Base-by-base conservation (phyloP, 2,329 filamentous ascomycete genomes). In the Cladosporium sp. region DNA sequence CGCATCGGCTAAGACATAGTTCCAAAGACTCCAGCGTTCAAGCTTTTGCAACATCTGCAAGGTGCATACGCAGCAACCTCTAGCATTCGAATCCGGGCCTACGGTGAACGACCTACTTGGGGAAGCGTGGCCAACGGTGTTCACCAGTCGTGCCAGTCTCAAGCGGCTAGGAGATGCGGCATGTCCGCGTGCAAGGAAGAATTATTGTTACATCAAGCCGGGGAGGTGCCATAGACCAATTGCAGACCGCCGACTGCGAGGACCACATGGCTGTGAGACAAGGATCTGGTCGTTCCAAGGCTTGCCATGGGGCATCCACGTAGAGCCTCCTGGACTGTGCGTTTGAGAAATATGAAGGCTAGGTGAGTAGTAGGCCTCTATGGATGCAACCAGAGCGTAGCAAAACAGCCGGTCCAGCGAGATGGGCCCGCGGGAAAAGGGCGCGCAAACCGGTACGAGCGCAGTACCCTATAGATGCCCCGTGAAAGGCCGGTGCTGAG, bases 41-140 rank as follows among this genome's bases (percentile, higher is more conserved):
- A 48, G 45, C 45, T 41, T 48, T 48, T 34, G 27, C 45, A 32
- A 34, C 37, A 48, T 48, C 45, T 41, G 45, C 45, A 48, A 48
- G 45, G 45, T 41, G 45, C 45, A 48, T 48, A n/a, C 34, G 11
- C 27, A 24, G 12, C 24, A 36, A 15, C 45, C 37, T 48, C 37
- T 48, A 24, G 37, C 45, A 41, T 7, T 19, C 45, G 24, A 12
- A 17, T 41, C 27, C 45, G 27, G 19, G 7, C 34, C 7, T 27
- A 22, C 27, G 45, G 39, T 12, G 13, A n/a, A 36, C 32, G 13
- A 15, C 27, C 45, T 40, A 41, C 37, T 32, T 6, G 29, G 7
- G n/a, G 15, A 34, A 41, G 45, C 29, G 45, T 41, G 45, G 45
- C 37, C 27, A 48, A 24, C 37, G 45, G 45, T 19, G 13, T 22